Percentiles rank a stretch among this genome's conserved stretches.
Conservation (phyloP, 2,329 filamentous ascomycete species). For the Beauveria scarabaeidicola region DNA sequence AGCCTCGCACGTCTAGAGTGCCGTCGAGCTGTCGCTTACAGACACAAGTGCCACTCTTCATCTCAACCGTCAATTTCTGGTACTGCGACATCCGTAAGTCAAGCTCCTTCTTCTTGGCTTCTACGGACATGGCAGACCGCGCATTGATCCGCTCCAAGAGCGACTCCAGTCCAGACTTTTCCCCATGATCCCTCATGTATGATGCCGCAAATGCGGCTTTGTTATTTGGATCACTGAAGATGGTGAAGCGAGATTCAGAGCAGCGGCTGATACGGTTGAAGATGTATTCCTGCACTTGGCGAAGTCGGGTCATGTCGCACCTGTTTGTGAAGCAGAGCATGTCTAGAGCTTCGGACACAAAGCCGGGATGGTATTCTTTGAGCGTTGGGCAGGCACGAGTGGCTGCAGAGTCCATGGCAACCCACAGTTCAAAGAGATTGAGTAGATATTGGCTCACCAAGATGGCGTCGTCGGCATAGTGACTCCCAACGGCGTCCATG, state of each 20-base stretch:
- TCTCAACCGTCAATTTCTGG: background rate
- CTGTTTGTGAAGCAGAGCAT: constrained; percentile 41
- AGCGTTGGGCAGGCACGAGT: constrained; percentile 37
- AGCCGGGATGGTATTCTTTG: constrained; percentile 39
- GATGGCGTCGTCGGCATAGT: constrained; percentile 26
- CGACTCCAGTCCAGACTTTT: background rate
- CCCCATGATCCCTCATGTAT: background rate
- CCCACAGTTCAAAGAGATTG: constrained; percentile 49
- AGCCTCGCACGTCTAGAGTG: background rate
- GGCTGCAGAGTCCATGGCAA: constrained; percentile 43
- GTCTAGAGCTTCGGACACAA: constrained; percentile 43
- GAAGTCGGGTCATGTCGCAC: constrained; percentile 42
- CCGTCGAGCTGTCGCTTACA: background rate
- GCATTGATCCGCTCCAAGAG: background rate
- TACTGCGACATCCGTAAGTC: background rate
- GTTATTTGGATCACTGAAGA: background rate
- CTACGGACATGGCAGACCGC: background rate
- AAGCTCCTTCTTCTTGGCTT: background rate
- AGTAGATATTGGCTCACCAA: constrained; percentile 32
- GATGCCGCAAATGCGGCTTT: background rate
- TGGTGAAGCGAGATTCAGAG: background rate
- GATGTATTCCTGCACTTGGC: constrained; percentile 17
- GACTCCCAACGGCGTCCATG: constrained; percentile 4
- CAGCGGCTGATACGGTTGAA: background rate
- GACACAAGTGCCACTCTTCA: background rate